Conservation (phyloP, 768 basidiomycete genomes). For the Boletus tomentosulus region DNA sequence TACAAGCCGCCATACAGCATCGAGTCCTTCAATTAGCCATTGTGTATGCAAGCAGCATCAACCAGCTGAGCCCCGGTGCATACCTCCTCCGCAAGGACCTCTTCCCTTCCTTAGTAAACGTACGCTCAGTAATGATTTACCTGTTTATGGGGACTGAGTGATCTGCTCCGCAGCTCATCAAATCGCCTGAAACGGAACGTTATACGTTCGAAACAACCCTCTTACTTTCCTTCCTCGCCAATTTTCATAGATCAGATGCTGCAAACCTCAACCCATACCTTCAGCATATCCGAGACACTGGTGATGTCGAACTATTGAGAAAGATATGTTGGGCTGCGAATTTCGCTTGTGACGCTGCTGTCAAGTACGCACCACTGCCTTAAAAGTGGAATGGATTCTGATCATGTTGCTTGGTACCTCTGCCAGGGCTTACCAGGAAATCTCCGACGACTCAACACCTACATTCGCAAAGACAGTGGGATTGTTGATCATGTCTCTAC, state of each 20-base stretch:
- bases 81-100: conserved; percentile 64
- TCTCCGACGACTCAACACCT: conserved; percentile 49
- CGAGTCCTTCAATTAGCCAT: conserved; percentile 54
- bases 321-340: conserved; percentile 57
- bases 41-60: conserved; percentile 54
- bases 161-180: conserved; percentile 44
- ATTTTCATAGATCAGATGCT: conserved; percentile 71
- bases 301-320: conserved; percentile 49
- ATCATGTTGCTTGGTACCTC: background rate
- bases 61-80: conserved; percentile 65
- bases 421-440: conserved; percentile 52
- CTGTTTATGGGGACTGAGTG: background rate
- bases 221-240: conserved; percentile 59
- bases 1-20: conserved; percentile 47
- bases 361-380: conserved; percentile 39
- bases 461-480: conserved; percentile 49
- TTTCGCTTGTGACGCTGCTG: conserved; percentile 45
- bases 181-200: conserved; percentile 47
- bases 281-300: conserved; percentile 43
- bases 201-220: conserved; percentile 59
- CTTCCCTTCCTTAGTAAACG: conserved; percentile 50
- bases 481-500: conserved; percentile 47
- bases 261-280: conserved; percentile 67
- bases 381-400: background rate
- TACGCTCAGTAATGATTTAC: conserved; percentile 33